Percentiles rank a stretch among this genome's conserved stretches.
These are phyloP conservation scores for Nemania sp. DNA, from an alignment of 2,329 filamentous ascomycete species.

Conservation along the genomic window DNA sequence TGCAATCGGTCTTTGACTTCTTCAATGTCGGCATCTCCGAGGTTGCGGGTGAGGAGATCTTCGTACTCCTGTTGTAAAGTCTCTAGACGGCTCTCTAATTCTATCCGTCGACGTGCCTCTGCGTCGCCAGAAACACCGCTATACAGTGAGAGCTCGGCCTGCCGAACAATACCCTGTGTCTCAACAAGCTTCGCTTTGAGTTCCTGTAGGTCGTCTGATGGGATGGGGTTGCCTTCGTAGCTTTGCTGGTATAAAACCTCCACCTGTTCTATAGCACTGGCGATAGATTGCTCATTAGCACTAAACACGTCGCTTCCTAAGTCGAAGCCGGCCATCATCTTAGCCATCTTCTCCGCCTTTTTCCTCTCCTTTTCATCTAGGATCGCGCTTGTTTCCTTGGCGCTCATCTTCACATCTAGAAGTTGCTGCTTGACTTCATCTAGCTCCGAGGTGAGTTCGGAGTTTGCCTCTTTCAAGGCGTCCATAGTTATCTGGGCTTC, in stretches of 20 bases:
- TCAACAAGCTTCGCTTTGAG: slow-evolving; percentile 81
- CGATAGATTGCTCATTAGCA: slow-evolving; percentile 85
- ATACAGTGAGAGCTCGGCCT: slow-evolving; percentile 86
- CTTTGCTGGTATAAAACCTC: slow-evolving; percentile 79
- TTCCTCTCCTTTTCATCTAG: slow-evolving; percentile 97
- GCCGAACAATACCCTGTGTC: slow-evolving; percentile 88
- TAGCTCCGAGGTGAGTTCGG: slow-evolving; percentile 86
- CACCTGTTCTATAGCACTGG: slow-evolving; percentile 80
- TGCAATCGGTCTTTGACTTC: slow-evolving; percentile 82
- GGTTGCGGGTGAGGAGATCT: slow-evolving; percentile 76
- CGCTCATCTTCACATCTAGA: slow-evolving; percentile 93
- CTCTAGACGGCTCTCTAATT: slow-evolving; percentile 77
- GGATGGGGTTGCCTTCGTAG: slow-evolving; percentile 75
- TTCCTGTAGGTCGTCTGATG: slow-evolving; percentile 78
- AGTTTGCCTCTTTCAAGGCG: slow-evolving; percentile 91
- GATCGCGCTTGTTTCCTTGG: slow-evolving; percentile 87
- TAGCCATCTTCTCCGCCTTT: slow-evolving; percentile 98
- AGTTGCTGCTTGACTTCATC: slow-evolving; percentile 97
- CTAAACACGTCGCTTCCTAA: slow-evolving; percentile 91
- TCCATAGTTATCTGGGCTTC: slow-evolving; percentile 98
- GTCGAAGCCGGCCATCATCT: slow-evolving; percentile 99
- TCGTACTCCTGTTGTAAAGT: slow-evolving; percentile 83
- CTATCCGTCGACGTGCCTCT: slow-evolving; percentile 70
- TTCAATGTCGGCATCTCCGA: slow-evolving; percentile 77
- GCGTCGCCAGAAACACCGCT: slow-evolving; percentile 67